phyloP scores from a whole-genome alignment of 176 grass and related monocot species.

The Musa schizocarpa region DNA sequence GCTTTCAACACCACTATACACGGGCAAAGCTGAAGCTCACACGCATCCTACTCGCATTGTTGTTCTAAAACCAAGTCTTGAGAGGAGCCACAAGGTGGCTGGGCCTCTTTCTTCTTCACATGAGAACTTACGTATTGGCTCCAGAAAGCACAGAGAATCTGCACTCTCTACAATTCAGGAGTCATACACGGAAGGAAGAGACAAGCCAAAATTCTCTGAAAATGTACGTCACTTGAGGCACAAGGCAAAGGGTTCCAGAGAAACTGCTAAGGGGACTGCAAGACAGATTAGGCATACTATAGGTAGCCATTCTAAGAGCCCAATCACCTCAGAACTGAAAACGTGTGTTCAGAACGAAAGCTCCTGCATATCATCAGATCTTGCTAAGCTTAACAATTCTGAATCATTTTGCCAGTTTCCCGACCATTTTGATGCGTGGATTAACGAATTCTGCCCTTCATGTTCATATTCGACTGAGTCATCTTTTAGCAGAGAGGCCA shows the following conservation, averaged over 20 bases:
- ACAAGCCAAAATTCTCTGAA: constrained; percentile 5
- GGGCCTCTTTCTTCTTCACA: constrained; percentile 26
- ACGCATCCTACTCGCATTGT: constrained; percentile 65
- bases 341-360: constrained; percentile 26
- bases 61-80: constrained; percentile 70
- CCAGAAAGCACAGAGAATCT: constrained; percentile 27
- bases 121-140: constrained; percentile 30
- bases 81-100: constrained; percentile 45
- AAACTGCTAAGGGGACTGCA: constrained; percentile 57
- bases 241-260: constrained; percentile 64
- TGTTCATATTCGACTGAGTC: constrained; percentile 50
- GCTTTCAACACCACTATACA: constrained; percentile 46
- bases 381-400: constrained; percentile 32
- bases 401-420: constrained; percentile 32
- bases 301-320: constrained; percentile 27
- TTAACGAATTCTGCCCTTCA: constrained; percentile 32
- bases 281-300: constrained; percentile 54
- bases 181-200: constrained; percentile 29
- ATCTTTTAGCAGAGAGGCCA: constrained; percentile 78
- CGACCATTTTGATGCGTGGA: constrained; percentile 43
- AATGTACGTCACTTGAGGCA: constrained; percentile 10
- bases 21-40: constrained; percentile 29
- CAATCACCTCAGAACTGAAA: constrained; percentile 26
- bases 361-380: constrained; percentile 19
- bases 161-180: constrained; percentile 24